Percentiles rank a stretch among this genome's conserved stretches.
These are phyloP conservation scores for Hypomyces rosellus DNA, from an alignment of 2,329 filamentous ascomycete species.

Conservation along the genomic window DNA sequence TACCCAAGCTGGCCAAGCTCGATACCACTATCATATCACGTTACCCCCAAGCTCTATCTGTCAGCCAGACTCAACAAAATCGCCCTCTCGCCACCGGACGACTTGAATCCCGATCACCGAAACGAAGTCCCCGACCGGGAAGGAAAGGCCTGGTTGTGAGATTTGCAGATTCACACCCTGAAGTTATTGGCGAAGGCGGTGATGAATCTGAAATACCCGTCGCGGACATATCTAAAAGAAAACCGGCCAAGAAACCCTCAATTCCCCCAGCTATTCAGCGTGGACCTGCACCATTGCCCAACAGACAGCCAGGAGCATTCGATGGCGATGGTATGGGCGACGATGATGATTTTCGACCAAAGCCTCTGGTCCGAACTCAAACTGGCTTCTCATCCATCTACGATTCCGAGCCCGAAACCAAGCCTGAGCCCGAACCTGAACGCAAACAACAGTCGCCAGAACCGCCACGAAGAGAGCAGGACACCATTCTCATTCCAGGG, in stretches of 20 bases:
- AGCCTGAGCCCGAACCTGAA: slow-evolving; percentile 11
- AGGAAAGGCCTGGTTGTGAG: slow-evolving; percentile 67
- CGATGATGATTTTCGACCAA: slow-evolving; percentile 45
- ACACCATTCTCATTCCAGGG: slow-evolving; percentile 26
- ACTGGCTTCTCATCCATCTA: slow-evolving; percentile 44
- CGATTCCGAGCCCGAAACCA: slow-evolving; percentile 9
- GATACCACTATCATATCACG: slow-evolving; percentile 48
- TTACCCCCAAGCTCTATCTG: slow-evolving; percentile 48
- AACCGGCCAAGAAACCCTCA: slow-evolving; percentile 33
- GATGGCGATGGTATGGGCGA: slow-evolving; percentile 4
- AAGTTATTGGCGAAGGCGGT: slow-evolving; percentile 84
- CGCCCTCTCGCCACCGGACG: slow-evolving; percentile 34
- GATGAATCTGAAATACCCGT: slow-evolving; percentile 74
- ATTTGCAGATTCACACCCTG: slow-evolving; percentile 66
- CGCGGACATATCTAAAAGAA: slow-evolving; percentile 61
- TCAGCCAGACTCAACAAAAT: slow-evolving; percentile 39
- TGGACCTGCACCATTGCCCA: slow-evolving; percentile 6
- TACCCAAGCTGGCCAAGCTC: slow-evolving; percentile 48
- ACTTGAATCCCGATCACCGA: slow-evolving; percentile 37
- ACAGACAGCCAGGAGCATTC: neutral
- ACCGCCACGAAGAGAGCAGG: neutral
- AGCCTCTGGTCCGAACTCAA: slow-evolving; percentile 49
- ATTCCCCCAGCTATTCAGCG: slow-evolving; percentile 24
- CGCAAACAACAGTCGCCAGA: slow-evolving; percentile 4
- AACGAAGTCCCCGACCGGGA: slow-evolving; percentile 38